A percentile compares a stretch with the other conserved stretches of the same genome.
Evolutionary conservation across 2,329 filamentous ascomycete genomes (phyloP).

Genomic region (Botryosphaeria dothidea): DNA sequence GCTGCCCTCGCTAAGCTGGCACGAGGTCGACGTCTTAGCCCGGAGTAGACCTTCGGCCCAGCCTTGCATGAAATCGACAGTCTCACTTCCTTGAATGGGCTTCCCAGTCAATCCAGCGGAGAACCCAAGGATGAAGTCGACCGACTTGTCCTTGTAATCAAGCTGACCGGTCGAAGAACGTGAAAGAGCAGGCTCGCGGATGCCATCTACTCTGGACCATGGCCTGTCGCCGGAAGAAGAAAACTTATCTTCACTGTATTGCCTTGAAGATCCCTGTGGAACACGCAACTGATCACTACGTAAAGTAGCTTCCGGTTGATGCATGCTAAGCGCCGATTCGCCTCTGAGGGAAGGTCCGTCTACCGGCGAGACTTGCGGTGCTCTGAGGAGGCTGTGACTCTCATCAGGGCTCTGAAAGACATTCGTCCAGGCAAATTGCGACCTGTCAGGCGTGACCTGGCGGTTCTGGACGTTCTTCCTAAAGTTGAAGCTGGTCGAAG

Average conservation of each 20-base stretch:
- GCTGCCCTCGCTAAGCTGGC: background rate
- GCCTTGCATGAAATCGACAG: constrained; percentile 15
- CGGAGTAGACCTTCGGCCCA: constrained; percentile 7
- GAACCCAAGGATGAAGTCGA: background rate
- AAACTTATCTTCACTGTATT: background rate
- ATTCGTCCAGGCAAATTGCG: constrained; percentile 32
- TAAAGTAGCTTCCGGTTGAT: background rate
- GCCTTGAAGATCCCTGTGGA: constrained; percentile 18
- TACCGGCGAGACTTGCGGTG: constrained; percentile 15
- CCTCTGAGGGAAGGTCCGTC: background rate
- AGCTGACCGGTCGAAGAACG: background rate
- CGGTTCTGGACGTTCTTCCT: background rate
- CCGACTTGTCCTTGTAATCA: constrained; percentile 14
- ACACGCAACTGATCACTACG: constrained; percentile 25
- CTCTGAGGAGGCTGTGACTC: background rate
- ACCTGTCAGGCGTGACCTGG: constrained; percentile 1
- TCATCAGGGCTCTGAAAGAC: constrained; percentile 18
- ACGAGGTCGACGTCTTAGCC: constrained; percentile 4
- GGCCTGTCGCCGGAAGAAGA: background rate
- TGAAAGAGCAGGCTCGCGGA: background rate
- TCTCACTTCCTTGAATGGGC: background rate
- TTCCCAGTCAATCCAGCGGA: constrained; percentile 10
- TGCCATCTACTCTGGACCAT: background rate
- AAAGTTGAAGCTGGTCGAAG: constrained; percentile 4
- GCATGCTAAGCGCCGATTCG: background rate